A percentile compares a stretch with the other conserved stretches of the same genome.
Conservation (phyloP, 306 rosid species). For the Ceratonia siliqua region DNA sequence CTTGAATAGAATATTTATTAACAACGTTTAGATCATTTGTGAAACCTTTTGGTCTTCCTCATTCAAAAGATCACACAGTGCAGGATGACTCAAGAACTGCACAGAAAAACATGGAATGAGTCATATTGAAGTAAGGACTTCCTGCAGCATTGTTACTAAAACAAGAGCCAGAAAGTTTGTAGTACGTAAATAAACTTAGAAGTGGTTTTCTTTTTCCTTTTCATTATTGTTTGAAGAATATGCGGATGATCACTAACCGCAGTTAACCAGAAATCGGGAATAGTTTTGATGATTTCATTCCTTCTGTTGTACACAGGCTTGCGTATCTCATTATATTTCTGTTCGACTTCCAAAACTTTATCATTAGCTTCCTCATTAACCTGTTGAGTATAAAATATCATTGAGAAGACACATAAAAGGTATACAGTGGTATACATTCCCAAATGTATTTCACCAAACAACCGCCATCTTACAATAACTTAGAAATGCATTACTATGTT, state of each 20-base stretch:
- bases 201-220: neutral
- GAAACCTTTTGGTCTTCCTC: conserved; percentile 71
- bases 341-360: conserved; percentile 72
- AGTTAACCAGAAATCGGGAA: conserved; percentile 91
- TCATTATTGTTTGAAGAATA: neutral
- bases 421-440: neutral
- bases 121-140: conserved; percentile 7
- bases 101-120: conserved; percentile 25
- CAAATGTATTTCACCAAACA: neutral
- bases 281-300: conserved; percentile 63
- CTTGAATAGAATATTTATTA: neutral
- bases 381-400: conserved; percentile 43
- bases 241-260: conserved; percentile 62
- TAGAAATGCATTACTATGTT: neutral
- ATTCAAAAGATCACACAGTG: conserved; percentile 61
- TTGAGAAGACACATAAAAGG: conserved; percentile 24
- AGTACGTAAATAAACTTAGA: neutral
- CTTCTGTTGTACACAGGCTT: conserved; percentile 67
- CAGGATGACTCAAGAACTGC: conserved; percentile 95
- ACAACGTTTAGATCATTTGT: conserved; percentile 7
- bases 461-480: neutral
- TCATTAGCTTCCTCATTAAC: conserved; percentile 82
- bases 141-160: neutral
- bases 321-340: conserved; percentile 70
- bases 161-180: neutral